phyloP scores from a whole-genome alignment of 345 rosid genomes.

The Hibiscus mutabilis region DNA sequence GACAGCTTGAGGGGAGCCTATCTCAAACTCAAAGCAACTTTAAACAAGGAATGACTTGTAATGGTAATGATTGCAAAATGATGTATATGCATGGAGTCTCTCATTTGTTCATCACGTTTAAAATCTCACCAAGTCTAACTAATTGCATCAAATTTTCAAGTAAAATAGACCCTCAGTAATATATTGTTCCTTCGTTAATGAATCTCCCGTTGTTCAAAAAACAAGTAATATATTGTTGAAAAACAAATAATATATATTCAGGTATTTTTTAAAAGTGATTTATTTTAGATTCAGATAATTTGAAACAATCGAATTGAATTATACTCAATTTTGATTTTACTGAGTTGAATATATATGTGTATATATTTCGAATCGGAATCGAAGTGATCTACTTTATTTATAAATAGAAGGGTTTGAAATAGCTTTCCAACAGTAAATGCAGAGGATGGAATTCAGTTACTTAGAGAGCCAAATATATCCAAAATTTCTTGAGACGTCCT shows the following conservation, averaged over 20 bases:
- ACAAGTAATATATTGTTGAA: too few species aligned
- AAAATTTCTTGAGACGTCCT: constrained; percentile 21
- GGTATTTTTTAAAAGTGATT: too few species aligned
- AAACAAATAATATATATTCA: too few species aligned
- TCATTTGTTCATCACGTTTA: neutral
- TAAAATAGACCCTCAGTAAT: too few species aligned
- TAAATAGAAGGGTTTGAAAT: constrained; percentile 25
- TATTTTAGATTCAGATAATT: too few species aligned
- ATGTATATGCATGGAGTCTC: neutral
- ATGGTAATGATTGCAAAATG: neutral
- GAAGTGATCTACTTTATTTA: neutral
- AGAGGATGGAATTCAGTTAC: constrained; percentile 26
- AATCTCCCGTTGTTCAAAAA: too few species aligned
- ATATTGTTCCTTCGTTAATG: too few species aligned
- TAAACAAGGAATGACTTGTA: neutral
- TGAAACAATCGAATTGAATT: too few species aligned
- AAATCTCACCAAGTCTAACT: neutral
- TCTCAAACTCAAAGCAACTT: neutral
- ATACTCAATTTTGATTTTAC: too few species aligned
- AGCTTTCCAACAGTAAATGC: constrained; percentile 37
- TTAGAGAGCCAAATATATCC: constrained; percentile 22
- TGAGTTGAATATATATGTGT: too few species aligned
- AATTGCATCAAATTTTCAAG: too few species aligned
- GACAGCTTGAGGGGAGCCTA: neutral
- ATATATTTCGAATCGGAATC: neutral